phyloP scores from a whole-genome alignment of 768 basidiomycete genomes.

The Kondoa malvinella region DNA sequence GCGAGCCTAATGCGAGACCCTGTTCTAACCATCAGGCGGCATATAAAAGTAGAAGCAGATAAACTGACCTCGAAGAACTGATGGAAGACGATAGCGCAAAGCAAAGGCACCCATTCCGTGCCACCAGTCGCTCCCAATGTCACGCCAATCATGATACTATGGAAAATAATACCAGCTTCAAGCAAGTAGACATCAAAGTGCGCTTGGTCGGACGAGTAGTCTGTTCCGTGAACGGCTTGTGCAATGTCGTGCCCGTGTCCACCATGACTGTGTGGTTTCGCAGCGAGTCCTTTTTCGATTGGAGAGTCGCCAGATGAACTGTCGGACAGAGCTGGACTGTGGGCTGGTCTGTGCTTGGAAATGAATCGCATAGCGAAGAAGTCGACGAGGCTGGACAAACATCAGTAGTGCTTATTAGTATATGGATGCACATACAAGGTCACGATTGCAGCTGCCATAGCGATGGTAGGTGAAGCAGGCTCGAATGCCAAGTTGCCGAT shows the following conservation, averaged over 20 bases:
- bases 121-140: constrained; percentile 21
- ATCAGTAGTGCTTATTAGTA: not conserved
- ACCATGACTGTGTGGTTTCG: not conserved
- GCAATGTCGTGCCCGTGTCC: constrained; percentile 20
- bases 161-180: constrained; percentile 28
- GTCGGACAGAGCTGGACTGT: constrained; percentile 1
- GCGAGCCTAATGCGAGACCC: constrained; percentile 26
- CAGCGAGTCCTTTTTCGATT: not conserved
- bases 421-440: constrained; percentile 23
- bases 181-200: constrained; percentile 28
- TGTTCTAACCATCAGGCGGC: not conserved
- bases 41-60: not conserved
- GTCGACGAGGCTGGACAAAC: not conserved
- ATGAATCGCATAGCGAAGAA: not conserved
- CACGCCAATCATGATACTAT: constrained; percentile 33
- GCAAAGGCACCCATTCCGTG: constrained; percentile 29
- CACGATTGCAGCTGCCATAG: constrained; percentile 28
- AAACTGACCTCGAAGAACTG: constrained; percentile 28
- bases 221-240: not conserved
- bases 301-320: not conserved
- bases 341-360: not conserved
- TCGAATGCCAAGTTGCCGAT: constrained; percentile 30
- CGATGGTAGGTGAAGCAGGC: constrained; percentile 31
- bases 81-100: constrained; percentile 31
- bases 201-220: constrained; percentile 13